These are phyloP conservation scores for Paxillus involutus DNA, from an alignment of 768 basidiomycete genomes.

Conservation along the genomic window DNA sequence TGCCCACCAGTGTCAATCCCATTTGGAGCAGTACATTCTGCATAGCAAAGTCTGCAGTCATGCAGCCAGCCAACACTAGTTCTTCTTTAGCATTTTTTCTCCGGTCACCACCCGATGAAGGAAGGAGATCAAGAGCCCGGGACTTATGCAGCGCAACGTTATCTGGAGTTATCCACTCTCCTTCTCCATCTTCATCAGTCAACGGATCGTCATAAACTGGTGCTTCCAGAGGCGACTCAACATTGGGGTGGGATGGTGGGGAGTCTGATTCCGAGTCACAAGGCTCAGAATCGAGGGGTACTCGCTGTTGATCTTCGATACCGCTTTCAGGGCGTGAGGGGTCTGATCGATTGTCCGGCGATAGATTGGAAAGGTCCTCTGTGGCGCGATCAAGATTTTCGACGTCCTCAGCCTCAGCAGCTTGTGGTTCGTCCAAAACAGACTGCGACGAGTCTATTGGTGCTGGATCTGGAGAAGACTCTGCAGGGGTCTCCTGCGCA, in stretches of 20 bases:
- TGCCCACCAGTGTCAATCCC: conserved; percentile 85
- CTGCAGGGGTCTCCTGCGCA: neutral
- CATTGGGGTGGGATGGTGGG: neutral
- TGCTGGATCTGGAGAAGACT: neutral
- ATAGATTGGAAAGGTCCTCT: conserved; percentile 1
- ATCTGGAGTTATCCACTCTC: conserved; percentile 95
- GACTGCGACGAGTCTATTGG: conserved; percentile 1
- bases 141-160: conserved; percentile 89
- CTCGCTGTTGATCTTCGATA: conserved; percentile 18
- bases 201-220: conserved; percentile 75
- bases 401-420: neutral
- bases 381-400: conserved; percentile 12
- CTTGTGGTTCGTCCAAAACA: neutral
- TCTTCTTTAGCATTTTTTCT: conserved; percentile 38
- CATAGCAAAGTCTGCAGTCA: conserved; percentile 99
- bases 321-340: conserved; percentile 1
- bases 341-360: conserved; percentile 14
- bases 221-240: conserved; percentile 11
- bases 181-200: conserved; percentile 74
- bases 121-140: conserved; percentile 78
- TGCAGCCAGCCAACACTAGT: conserved; percentile 72
- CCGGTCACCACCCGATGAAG: conserved; percentile 39
- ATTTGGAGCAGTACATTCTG: conserved; percentile 97
- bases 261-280: conserved; percentile 32
- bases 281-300: conserved; percentile 49